Evolutionary conservation across 495 filamentous ascomycete genomes (phyloP).

Genomic region (Chlorociboria aeruginascens): DNA sequence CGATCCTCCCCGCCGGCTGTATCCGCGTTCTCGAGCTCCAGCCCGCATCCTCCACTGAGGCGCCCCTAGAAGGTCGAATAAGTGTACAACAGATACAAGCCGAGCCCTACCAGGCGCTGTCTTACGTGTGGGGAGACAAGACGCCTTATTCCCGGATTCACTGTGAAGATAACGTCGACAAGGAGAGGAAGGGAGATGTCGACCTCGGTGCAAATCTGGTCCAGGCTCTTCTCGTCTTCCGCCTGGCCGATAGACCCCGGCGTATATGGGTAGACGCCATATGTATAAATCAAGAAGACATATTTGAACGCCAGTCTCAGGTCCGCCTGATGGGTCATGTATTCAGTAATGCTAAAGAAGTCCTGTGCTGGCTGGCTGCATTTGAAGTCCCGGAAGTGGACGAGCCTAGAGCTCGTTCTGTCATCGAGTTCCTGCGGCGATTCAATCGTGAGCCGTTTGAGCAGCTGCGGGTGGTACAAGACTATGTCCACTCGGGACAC

Average conservation of each 20-base stretch:
- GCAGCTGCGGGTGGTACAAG: background rate
- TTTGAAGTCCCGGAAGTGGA: background rate
- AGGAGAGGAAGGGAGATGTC: background rate
- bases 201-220: constrained; percentile 1
- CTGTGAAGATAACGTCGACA: background rate
- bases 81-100: background rate
- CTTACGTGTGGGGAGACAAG: constrained; percentile 10
- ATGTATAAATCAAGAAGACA: constrained; percentile 13
- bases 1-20: background rate
- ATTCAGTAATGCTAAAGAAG: constrained; percentile 3
- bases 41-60: background rate
- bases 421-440: background rate
- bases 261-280: constrained; percentile 13
- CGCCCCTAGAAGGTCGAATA: background rate
- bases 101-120: constrained; percentile 4
- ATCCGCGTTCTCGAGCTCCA: background rate
- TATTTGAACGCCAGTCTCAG: constrained; percentile 10
- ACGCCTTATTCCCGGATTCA: background rate
- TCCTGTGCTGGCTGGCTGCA: constrained; percentile 9
- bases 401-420: background rate
- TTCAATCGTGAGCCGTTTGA: constrained; percentile 1
- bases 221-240: constrained; percentile 2
- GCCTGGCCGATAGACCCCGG: background rate
- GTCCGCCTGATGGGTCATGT: constrained; percentile 11
- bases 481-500: constrained; percentile 1